Percentiles rank a stretch among this genome's conserved stretches.
Conservation (phyloP, 2,329 filamentous ascomycete genomes). For the Aspergillus novofumigatus region DNA sequence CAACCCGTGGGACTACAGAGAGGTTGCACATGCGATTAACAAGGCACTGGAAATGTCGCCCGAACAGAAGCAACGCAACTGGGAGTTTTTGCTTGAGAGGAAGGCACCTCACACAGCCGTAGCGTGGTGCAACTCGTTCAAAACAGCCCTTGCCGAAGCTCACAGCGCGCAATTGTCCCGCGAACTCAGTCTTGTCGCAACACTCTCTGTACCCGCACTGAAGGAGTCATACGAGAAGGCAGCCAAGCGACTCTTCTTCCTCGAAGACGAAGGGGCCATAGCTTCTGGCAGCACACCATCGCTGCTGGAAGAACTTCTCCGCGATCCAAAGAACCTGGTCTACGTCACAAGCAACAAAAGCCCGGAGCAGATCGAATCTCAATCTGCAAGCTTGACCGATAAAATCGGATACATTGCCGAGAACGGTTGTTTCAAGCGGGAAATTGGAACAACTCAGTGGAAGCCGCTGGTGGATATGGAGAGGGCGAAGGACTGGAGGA, state of each 20-base stretch:
- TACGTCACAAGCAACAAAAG: slow-evolving; percentile 87
- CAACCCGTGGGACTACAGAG: slow-evolving; percentile 91
- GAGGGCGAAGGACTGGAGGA: slow-evolving; percentile 71
- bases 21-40: slow-evolving; percentile 80
- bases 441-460: slow-evolving; percentile 65
- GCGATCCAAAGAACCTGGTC: slow-evolving; percentile 73
- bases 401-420: slow-evolving; percentile 84
- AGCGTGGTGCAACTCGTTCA: slow-evolving; percentile 73
- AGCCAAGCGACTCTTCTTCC: slow-evolving; percentile 70
- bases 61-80: slow-evolving; percentile 68
- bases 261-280: slow-evolving; percentile 86
- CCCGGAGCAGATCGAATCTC: slow-evolving; percentile 76
- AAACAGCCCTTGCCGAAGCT: slow-evolving; percentile 64
- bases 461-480: slow-evolving; percentile 67
- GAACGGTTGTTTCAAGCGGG: slow-evolving; percentile 83
- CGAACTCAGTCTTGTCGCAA: slow-evolving; percentile 75
- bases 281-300: slow-evolving; percentile 75
- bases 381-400: slow-evolving; percentile 64
- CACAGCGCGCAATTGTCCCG: slow-evolving; percentile 76
- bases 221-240: slow-evolving; percentile 62
- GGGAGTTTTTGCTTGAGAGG: slow-evolving; percentile 66
- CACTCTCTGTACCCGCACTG: slow-evolving; percentile 64
- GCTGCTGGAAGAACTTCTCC: slow-evolving; percentile 69
- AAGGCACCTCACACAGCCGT: slow-evolving; percentile 76
- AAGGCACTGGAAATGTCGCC: slow-evolving; percentile 74